These are phyloP conservation scores for Zopfochytrium polystomum DNA, from an alignment of 371 early-diverging fungal genomes.

Conservation along the genomic window DNA sequence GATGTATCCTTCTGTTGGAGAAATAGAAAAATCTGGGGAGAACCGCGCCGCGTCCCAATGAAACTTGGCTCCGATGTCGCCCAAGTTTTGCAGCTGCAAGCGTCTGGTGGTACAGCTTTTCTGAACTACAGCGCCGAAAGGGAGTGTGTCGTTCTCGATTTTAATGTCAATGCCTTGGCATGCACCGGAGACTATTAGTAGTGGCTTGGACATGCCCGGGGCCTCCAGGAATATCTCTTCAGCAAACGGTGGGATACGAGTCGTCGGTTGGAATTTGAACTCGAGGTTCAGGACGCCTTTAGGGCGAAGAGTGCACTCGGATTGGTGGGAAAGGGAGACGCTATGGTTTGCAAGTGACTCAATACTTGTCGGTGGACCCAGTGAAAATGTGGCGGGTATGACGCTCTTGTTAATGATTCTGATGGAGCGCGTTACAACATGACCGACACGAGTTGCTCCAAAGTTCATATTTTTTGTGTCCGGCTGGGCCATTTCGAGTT, in stretches of 20 bases:
- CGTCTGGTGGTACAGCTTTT: slow-evolving; percentile 46
- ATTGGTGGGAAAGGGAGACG: slow-evolving; percentile 25
- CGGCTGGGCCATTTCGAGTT: slow-evolving; percentile 36
- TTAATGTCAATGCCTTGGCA: slow-evolving; percentile 55
- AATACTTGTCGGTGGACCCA: slow-evolving; percentile 38
- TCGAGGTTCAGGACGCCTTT: slow-evolving; percentile 41
- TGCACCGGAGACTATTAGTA: slow-evolving; percentile 47
- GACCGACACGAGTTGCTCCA: slow-evolving; percentile 50
- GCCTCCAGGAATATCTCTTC: slow-evolving; percentile 49
- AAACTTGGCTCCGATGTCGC: slow-evolving; percentile 55
- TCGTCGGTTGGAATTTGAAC: slow-evolving; percentile 45
- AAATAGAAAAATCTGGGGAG: slow-evolving; percentile 50
- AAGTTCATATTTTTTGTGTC: slow-evolving; percentile 44
- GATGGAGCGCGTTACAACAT: slow-evolving; percentile 25
- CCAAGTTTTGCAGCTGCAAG: slow-evolving; percentile 49
- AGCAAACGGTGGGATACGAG: slow-evolving; percentile 43
- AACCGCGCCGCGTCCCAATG: slow-evolving; percentile 47
- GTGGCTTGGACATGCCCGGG: slow-evolving; percentile 36
- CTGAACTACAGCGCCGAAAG: slow-evolving; percentile 56
- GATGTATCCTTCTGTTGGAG: slow-evolving; percentile 55
- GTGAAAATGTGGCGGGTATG: slow-evolving; percentile 40
- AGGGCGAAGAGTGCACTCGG: slow-evolving; percentile 35
- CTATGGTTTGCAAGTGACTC: slow-evolving; percentile 30
- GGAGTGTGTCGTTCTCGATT: slow-evolving; percentile 50
- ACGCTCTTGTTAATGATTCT: slow-evolving; percentile 48